Percentiles rank a stretch among this genome's conserved stretches.
phyloP scores from a whole-genome alignment of 1,284 basidiomycete genomes.

The Malassezia arunalokei region DNA sequence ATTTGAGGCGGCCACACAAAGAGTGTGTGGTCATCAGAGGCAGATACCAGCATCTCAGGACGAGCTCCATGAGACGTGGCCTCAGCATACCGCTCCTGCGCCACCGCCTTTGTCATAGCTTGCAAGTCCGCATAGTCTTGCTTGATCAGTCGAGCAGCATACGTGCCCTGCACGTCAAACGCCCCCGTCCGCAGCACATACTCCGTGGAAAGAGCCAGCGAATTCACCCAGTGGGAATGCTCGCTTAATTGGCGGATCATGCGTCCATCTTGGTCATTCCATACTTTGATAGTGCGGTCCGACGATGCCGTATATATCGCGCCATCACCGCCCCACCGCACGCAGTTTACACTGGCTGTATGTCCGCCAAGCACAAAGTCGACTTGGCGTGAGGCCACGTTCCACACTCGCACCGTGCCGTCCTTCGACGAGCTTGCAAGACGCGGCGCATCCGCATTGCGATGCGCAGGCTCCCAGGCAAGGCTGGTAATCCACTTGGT shows the following conservation, averaged over 20 bases:
- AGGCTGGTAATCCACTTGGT: slow-evolving; percentile 95
- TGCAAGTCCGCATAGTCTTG: slow-evolving; percentile 7
- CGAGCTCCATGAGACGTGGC: slow-evolving; percentile 61
- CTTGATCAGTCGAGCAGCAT: background rate
- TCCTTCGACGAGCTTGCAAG: slow-evolving; percentile 93
- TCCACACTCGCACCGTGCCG: slow-evolving; percentile 87
- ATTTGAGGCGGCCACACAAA: slow-evolving; percentile 43
- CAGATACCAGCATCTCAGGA: slow-evolving; percentile 65
- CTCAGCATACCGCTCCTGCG: slow-evolving; percentile 56
- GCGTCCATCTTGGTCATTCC: slow-evolving; percentile 67
- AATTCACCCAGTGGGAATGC: slow-evolving; percentile 98
- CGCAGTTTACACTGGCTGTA: slow-evolving; percentile 82
- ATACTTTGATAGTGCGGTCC: slow-evolving; percentile 83
- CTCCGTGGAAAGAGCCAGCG: slow-evolving; percentile 85
- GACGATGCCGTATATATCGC: slow-evolving; percentile 73
- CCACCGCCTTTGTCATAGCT: slow-evolving; percentile 11
- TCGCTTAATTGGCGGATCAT: slow-evolving; percentile 64
- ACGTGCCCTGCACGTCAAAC: slow-evolving; percentile 62
- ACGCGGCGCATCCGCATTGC: slow-evolving; percentile 49
- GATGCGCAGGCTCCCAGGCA: slow-evolving; percentile 87
- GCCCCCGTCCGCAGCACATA: slow-evolving; percentile 88
- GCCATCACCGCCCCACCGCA: slow-evolving; percentile 69
- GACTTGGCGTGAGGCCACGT: slow-evolving; percentile 58
- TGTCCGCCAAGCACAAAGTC: slow-evolving; percentile 87
- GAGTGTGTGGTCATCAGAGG: slow-evolving; percentile 76